These are phyloP conservation scores for Brassica balearica DNA, from an alignment of 441 rosid genomes.

Conservation along the genomic window DNA sequence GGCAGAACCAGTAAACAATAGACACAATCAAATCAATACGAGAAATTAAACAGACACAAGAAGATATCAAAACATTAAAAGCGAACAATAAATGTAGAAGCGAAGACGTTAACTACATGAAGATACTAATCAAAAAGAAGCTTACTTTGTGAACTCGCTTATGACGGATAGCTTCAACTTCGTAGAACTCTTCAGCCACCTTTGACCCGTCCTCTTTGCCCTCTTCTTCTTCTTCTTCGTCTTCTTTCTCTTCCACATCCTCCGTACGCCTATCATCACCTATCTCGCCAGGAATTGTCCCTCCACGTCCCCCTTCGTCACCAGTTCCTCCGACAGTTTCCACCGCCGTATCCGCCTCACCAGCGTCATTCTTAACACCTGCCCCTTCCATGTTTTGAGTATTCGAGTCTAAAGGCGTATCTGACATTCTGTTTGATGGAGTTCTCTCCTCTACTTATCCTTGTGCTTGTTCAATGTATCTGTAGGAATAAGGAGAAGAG, in stretches of 20 bases:
- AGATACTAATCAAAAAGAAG: slow-evolving; percentile 19
- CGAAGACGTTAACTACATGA: background rate
- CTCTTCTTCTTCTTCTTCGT: slow-evolving; percentile 20
- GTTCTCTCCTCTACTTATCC: slow-evolving; percentile 16
- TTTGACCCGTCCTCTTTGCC: slow-evolving; percentile 68
- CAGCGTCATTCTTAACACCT: slow-evolving; percentile 47
- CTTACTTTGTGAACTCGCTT: slow-evolving; percentile 86
- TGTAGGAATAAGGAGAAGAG: slow-evolving; percentile 2
- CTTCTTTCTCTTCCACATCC: slow-evolving; percentile 45
- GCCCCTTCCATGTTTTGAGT: slow-evolving; percentile 51
- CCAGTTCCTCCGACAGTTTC: slow-evolving; percentile 38
- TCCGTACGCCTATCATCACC: slow-evolving; percentile 44
- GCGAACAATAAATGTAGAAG: no score
- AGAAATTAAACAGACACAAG: background rate
- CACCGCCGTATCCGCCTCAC: slow-evolving; percentile 37
- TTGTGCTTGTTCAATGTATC: slow-evolving; percentile 17
- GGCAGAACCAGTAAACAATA: slow-evolving; percentile 13
- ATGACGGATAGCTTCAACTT: slow-evolving; percentile 97
- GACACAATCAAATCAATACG: background rate
- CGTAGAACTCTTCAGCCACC: slow-evolving; percentile 85
- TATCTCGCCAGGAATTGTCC: slow-evolving; percentile 35
- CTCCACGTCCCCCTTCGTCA: slow-evolving; percentile 40
- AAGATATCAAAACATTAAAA: slow-evolving; percentile 32
- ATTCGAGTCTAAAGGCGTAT: slow-evolving; percentile 13
- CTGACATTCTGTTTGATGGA: background rate